Conservation (phyloP, 805 yeast species). For the Helenozyma rhizophorensis region DNA sequence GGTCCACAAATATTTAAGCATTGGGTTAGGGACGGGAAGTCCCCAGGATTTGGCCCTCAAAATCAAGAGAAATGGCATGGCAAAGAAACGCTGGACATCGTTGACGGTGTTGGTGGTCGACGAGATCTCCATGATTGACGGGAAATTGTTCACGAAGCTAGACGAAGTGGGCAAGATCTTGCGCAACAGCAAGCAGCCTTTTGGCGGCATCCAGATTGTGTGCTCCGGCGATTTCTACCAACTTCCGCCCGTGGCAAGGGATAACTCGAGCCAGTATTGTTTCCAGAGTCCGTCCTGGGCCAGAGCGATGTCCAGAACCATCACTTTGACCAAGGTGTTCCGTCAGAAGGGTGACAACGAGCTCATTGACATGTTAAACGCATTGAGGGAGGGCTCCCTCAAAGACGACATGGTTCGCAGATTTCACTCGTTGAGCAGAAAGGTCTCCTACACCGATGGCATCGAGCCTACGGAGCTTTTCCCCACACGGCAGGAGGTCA, state of each 20-base stretch:
- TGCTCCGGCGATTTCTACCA: constrained; percentile 82
- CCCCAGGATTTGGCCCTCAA: constrained; percentile 44
- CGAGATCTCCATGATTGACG: constrained; percentile 80
- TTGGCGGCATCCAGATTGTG: constrained; percentile 77
- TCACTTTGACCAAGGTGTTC: constrained; percentile 61
- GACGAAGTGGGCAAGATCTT: constrained; percentile 54
- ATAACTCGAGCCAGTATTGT: constrained; percentile 43
- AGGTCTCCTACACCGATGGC: constrained; percentile 48
- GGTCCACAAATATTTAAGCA: constrained; percentile 71
- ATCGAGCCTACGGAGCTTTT: constrained; percentile 72
- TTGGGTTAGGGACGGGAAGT: constrained; percentile 64
- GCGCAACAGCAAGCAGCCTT: constrained; percentile 45
- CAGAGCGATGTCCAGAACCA: constrained; percentile 49
- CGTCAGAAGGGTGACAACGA: constrained; percentile 72
- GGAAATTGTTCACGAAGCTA: constrained; percentile 58
- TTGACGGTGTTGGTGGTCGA: constrained; percentile 64
- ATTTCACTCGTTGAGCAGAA: constrained; percentile 51
- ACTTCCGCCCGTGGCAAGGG: constrained; percentile 63
- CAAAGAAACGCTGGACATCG: constrained; percentile 50
- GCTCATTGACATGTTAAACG: constrained; percentile 71
- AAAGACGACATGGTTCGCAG: constrained; percentile 43
- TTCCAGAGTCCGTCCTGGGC: constrained; percentile 67
- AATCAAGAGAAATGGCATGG: constrained; percentile 49
- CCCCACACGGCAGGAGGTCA: constrained; percentile 71
- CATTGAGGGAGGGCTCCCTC: constrained; percentile 62